phyloP scores from a whole-genome alignment of 2,329 filamentous ascomycete genomes.

The Claviceps humidiphila region DNA sequence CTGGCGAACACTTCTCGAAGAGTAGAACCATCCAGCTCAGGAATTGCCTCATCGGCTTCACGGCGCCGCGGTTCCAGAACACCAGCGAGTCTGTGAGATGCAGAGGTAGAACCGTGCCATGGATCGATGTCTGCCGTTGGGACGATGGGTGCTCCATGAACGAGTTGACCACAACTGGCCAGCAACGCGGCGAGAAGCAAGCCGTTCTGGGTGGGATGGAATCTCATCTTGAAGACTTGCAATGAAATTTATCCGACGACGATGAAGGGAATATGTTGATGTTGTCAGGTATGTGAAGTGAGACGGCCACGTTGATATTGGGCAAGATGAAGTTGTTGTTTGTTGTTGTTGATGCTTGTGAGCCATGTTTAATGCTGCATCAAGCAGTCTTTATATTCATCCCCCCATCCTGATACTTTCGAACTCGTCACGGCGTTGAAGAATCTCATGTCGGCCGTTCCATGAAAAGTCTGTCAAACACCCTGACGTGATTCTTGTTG shows the following conservation, averaged over 20 bases:
- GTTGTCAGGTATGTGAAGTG: too few species aligned
- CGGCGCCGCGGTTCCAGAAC: neutral
- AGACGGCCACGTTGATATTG: too few species aligned
- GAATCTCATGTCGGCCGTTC: neutral
- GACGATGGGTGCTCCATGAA: neutral
- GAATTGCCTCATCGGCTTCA: neutral
- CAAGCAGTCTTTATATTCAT: neutral
- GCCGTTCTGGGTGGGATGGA: neutral
- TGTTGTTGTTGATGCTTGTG: neutral
- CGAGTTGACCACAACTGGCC: neutral
- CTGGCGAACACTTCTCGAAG: neutral
- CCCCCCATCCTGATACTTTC: too few species aligned
- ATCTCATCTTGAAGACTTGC: neutral
- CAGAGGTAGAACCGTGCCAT: neutral
- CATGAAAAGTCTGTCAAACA: neutral
- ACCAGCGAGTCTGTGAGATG: neutral
- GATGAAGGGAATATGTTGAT: neutral
- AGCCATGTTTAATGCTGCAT: neutral
- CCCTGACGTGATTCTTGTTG: neutral
- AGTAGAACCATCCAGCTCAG: neutral
- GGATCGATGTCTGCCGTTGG: neutral
- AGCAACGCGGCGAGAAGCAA: neutral
- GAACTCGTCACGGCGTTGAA: neutral
- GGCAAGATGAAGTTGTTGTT: neutral
- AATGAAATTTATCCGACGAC: neutral